A percentile compares a stretch with the other conserved stretches of the same genome.
phyloP scores from a whole-genome alignment of 78 protist genomes.

The Dictyostelium intermedium region DNA sequence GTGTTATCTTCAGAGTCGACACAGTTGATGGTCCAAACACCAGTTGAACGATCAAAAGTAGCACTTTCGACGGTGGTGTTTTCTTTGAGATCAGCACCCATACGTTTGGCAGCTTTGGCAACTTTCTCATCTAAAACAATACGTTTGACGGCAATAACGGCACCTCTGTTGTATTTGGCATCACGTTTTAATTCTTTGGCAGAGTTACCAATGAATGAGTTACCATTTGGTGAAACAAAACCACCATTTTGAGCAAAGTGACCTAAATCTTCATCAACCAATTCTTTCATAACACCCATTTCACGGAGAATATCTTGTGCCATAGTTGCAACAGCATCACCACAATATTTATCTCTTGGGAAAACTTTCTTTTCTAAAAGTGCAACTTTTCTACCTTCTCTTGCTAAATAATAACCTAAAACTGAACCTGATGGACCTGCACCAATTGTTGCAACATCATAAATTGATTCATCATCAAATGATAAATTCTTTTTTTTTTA shows the following conservation, averaged over 20 bases:
- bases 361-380: slow-evolving; percentile 77
- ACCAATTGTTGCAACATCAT: slow-evolving; percentile 74
- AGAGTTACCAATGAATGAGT: slow-evolving; percentile 81
- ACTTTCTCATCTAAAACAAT: slow-evolving; percentile 76
- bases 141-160: slow-evolving; percentile 79
- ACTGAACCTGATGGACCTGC: slow-evolving; percentile 83
- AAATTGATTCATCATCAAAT: slow-evolving; percentile 57
- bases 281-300: slow-evolving; percentile 82
- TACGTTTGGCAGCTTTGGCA: slow-evolving; percentile 80
- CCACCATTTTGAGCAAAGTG: slow-evolving; percentile 83
- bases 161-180: slow-evolving; percentile 80
- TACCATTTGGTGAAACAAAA: slow-evolving; percentile 78
- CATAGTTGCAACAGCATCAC: slow-evolving; percentile 84
- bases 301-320: slow-evolving; percentile 82
- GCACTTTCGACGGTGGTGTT: slow-evolving; percentile 63
- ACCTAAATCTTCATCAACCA: slow-evolving; percentile 75
- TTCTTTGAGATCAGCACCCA: slow-evolving; percentile 78
- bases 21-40: slow-evolving; percentile 77
- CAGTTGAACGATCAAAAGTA: slow-evolving; percentile 69
- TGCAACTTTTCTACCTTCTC: slow-evolving; percentile 73
- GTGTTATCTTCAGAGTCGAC: slow-evolving; percentile 1
- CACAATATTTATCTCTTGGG: slow-evolving; percentile 87
- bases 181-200: slow-evolving; percentile 75
- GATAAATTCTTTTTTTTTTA: slow-evolving; percentile 5
- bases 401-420: slow-evolving; percentile 64